Base-by-base conservation (phyloP, 2,329 filamentous ascomycete species). In the Trichoderma polysporum region DNA sequence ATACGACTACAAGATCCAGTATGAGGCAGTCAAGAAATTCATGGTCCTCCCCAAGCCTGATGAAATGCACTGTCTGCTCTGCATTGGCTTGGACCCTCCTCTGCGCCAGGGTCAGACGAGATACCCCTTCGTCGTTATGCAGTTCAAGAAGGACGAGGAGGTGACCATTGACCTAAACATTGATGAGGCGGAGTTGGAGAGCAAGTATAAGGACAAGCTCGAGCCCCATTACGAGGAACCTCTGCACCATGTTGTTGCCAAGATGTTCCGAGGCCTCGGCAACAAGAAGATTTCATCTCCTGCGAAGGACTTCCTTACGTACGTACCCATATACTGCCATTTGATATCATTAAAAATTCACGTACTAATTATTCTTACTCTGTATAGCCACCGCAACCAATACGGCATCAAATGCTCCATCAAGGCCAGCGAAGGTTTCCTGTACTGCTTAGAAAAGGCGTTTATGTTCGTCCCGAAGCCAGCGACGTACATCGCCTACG, bases 1-100 rank as follows among this genome's bases (percentile, higher is more conserved):
- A 27, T 99, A 99, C 84, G 96, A 99, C 83, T 99, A 99, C 88
- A 99, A 99, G 86, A 98, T 99, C 71, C 93, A 97, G 78, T 99
- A 97, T 80, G 92, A 97, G 67, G 89, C 90, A 58, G 93, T 98
- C 81, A 99, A 99, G 85, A 98, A 98, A 79, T 98, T 98, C 78
- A 97, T 99, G 89, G 87, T 98, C 33, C 88, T 99, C 6, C 95
- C 95, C 56, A 99, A 99, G 82, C 95, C 95, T n/a, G 95, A 99
- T 78, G 95, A 99, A 72, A 88, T 95, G 73, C 95, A 99, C 77
- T 94, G 91, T 71, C 91, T 99, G 83, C 92, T 99, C 71, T 94
- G 93, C 70, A 90, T 99, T 71, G 95, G 96, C 63, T 85, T 99
- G 39, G 95, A 99, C 75, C 95, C 95, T 27, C 95, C 95, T 39